These are phyloP conservation scores for Schizopora paradoxa DNA, from an alignment of 1,284 basidiomycete genomes.

Conservation along the genomic window DNA sequence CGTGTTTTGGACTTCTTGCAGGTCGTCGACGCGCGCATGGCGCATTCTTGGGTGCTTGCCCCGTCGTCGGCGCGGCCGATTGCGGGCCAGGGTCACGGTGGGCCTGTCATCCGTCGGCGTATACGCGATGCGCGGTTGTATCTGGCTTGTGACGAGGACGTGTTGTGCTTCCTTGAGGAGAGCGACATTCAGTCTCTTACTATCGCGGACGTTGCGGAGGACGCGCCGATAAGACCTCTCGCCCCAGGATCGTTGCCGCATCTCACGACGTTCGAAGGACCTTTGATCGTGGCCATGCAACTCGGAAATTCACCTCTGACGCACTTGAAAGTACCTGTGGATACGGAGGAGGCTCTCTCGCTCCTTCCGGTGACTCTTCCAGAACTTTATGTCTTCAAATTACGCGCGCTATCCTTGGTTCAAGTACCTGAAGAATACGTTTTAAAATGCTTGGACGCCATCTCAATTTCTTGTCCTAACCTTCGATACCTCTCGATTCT, in stretches of 20 bases:
- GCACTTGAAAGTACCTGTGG: slow-evolving; percentile 13
- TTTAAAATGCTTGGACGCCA: slow-evolving; percentile 1
- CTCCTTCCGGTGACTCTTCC: slow-evolving; percentile 12
- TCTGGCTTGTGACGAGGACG: slow-evolving; percentile 11
- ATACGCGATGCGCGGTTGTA: slow-evolving; percentile 10
- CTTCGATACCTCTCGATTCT: slow-evolving; percentile 13
- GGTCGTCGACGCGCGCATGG: slow-evolving; percentile 6
- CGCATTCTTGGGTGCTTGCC: slow-evolving; percentile 11
- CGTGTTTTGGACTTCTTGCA: slow-evolving; percentile 7
- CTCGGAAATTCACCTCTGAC: slow-evolving; percentile 12
- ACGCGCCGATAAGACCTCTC: slow-evolving; percentile 3
- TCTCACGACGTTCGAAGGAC: slow-evolving; percentile 13
- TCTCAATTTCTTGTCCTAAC: slow-evolving; percentile 11
- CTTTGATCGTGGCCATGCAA: slow-evolving; percentile 11
- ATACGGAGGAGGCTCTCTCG: slow-evolving; percentile 12
- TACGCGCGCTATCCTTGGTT: slow-evolving; percentile 8
- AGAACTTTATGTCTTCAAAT: slow-evolving; percentile 9
- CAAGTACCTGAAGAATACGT: slow-evolving; percentile 6
- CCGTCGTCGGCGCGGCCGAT: not conserved
- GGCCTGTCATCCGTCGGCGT: no score
- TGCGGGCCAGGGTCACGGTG: slow-evolving; percentile 6
- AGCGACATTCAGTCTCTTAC: slow-evolving; percentile 8
- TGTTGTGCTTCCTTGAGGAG: slow-evolving; percentile 10
- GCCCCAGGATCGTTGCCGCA: slow-evolving; percentile 2
- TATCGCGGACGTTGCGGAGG: slow-evolving; percentile 7